Base-by-base conservation (phyloP, 2,329 filamentous ascomycete genomes). In the Penicillium griseofulvum region DNA sequence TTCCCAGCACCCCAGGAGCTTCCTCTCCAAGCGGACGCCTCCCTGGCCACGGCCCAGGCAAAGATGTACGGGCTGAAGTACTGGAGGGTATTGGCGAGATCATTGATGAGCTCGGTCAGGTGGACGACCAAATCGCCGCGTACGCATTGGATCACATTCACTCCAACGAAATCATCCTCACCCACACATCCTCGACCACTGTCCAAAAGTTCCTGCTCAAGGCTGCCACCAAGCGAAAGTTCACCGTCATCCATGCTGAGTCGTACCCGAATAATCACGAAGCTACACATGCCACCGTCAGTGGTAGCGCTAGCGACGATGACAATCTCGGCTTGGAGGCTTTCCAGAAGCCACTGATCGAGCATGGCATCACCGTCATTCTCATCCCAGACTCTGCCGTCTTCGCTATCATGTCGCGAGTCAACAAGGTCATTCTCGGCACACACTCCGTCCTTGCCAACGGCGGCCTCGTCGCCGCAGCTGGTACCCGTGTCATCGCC, bases 1-100 rank as follows among this genome's bases (percentile, higher is more conserved):
- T 72, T 64, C 71, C 73, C 19, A 66, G 72, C 59, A 66, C 71
- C 34, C 71, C 71, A 26, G 68, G 65, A 57, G 68, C 68, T 38
- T 65, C 65, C 52, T 74, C 67, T 36, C 72, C 67, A 60, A 73
- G 65, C 22, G 73, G 72, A 12, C 65, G 66, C 46, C 39, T 68
- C 3, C 63, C 67, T 17, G 66, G 67, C 8, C 66, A 71, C 28
- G 58, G 60, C 9, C 66, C 60, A 28, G 66, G 53, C 51, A 83
- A 89, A 57, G 88, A 95, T 59, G 80, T 97, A 55, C 89, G 91
- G 57, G 90, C 90, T 14, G 94, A 97, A 74, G 88, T 97, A 26
- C 87, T 97, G 62, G 90, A 94, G 65, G 94, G 92, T 39, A 97
- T 99, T 66, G 87, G 91, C 66, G 94, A 99, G 72, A 91, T 99